Evolutionary conservation across 805 yeast species (phyloP), one percentile per base, ranked within the genome.

Genomic region (Kuraishia ogatae): DNA sequence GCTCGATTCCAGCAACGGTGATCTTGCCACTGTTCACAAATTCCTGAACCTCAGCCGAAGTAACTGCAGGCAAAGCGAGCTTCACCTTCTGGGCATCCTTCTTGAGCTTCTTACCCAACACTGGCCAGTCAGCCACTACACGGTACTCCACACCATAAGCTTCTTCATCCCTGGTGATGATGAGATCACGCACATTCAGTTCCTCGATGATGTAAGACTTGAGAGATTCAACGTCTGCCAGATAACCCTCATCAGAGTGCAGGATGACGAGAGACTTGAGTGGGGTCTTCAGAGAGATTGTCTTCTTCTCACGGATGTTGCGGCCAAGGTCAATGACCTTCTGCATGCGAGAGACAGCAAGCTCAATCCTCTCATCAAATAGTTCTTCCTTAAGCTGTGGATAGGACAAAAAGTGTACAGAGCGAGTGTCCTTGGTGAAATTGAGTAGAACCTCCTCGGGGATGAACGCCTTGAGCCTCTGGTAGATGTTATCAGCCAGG

Each of bases 71-170:
- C 63, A 94, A 80, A 19, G 96, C 98, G 66, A 85, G 96, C 80
- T 93, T 96, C 58, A 94, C 99, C 71, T 83, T 85, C 75, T 88
- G 90, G 58, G 89, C 96, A 64, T 92, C 98, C 69, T 85, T 84
- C 83, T 91, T 93, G 72, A 94, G 82, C 74, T 94, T 94, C 80
- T 93, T 94, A 75, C 99, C 99, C 62, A 94, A 80, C 21, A 91
- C 89, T 56, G 98, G 97, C 99, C 99, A 94, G 76, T 94, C 99
- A 52, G 99, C 99, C 71, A 89, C 96, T 49, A 93, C 97, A 60
- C 81, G 83, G 78, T 92, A 93, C 69, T 86, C 88, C 58, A 94
- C 98, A 64, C 92, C 94, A 68, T 92, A 93, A 67, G 86, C 84
- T 63, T 79, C 84, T 76, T 94, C 99, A 67, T 94, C 97, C 23